phyloP scores from a whole-genome alignment of 2,329 filamentous ascomycete genomes.

The Scorias spongiosa region DNA sequence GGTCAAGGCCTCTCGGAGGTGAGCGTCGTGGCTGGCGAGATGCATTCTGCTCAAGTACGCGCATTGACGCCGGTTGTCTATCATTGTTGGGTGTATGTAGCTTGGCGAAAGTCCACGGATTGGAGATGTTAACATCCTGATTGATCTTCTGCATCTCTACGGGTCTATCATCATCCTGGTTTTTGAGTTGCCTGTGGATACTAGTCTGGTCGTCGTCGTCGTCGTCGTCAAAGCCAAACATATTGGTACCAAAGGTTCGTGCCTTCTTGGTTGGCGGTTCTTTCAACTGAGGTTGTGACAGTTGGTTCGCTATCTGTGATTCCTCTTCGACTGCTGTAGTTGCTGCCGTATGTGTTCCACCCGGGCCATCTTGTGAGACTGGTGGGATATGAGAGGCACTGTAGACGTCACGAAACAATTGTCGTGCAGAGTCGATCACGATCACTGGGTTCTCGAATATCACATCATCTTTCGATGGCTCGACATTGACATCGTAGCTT shows the following conservation, averaged over 20 bases:
- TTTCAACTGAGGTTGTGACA: not conserved
- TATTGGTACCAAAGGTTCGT: constrained; percentile 14
- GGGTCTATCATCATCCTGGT: not conserved
- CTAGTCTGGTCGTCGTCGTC: constrained; percentile 11
- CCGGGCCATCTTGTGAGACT: not conserved
- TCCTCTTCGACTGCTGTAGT: not conserved
- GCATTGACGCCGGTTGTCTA: too few species aligned
- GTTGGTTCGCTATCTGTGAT: not conserved
- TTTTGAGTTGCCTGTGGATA: constrained; percentile 4
- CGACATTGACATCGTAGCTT: constrained; percentile 58
- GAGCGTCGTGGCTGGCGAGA: too few species aligned
- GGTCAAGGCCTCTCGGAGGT: too few species aligned
- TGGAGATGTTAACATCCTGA: constrained; percentile 23
- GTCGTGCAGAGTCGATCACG: constrained; percentile 29
- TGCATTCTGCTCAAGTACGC: too few species aligned
- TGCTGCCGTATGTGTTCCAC: not conserved
- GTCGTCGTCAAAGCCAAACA: constrained; percentile 23
- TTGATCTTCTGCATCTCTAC: constrained; percentile 18
- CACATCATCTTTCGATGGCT: constrained; percentile 57
- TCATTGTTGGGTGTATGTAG: constrained; percentile 22
- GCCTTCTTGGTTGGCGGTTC: not conserved
- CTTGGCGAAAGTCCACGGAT: constrained; percentile 36
- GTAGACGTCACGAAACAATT: constrained; percentile 26
- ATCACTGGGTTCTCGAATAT: constrained; percentile 44
- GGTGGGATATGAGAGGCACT: not conserved